Base-by-base conservation (phyloP, 2,329 filamentous ascomycete species). In the Cladosporium sp. region DNA sequence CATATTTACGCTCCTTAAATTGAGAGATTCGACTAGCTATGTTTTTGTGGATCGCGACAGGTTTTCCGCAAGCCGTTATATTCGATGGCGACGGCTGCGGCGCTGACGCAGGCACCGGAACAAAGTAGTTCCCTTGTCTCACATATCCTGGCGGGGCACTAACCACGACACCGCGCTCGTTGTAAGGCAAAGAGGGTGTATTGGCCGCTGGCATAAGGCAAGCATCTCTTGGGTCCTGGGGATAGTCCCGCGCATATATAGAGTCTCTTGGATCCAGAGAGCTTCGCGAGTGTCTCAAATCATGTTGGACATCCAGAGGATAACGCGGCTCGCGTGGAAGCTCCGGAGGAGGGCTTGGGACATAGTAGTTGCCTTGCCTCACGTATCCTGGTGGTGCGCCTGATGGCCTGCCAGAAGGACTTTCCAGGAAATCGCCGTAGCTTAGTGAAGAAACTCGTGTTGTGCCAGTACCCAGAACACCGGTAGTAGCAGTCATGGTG, bases 151-250 rank as follows among this genome's bases (percentile, higher is more conserved):
- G 67, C 58, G 68, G 71, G 15, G 72, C 72, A 59, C 67, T 73
- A 49, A 70, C 55, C 32, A 73, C 63, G 6, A 24, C 14, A n/a
- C 55, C 32, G 10, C 71, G 69, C 52, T 75, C 73, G 61, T 72
- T 69, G 66, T 67, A 47, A 68, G 67, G 44, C 58, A 66, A 36
- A 4, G 73, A 72, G 21, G 71, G 69, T 15, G 73, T 71, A 30
- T 74, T 75, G 63, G 72, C 69, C 59, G 74, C 74, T 69, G 74
- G 74, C 68, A 73, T 75, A 67, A 74, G 74, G 66, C 76, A 76
- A 65, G 74, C 73, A 71, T 74, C 74, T 68, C 73, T 72, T 61
- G 73, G 69, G 64, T 76, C 74, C 66, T 69, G 66, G 6, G 55
- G 18, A 66, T 73, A 73, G 24, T 75, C 74, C 68, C 73, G 73